Evolutionary conservation across 148 eudicot genomes (phyloP), one percentile per base, ranked within the genome.

Genomic region (Persicaria tinctoria): DNA sequence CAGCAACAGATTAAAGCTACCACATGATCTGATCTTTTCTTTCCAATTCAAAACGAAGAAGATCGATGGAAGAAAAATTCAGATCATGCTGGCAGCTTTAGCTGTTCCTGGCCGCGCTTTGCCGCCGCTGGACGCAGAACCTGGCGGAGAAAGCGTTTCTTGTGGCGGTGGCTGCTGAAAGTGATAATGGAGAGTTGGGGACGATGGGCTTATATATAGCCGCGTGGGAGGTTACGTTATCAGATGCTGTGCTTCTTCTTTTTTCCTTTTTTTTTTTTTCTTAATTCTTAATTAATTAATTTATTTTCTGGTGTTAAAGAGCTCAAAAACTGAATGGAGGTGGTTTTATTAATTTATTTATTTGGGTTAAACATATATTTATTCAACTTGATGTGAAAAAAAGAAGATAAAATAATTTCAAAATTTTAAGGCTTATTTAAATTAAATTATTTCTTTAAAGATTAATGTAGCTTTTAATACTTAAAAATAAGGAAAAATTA

Each of bases 41-140:
- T 13, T 13, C 7, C 48, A 3, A 27, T 3, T 14, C 14, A 27
- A 9, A 32, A 17, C 27, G 64, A 20, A 2, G 64, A 32, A 59
- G 32, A 63, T 63, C 4, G 16, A 63, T 13, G 44, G 7, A 66
- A 44, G 48, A 66, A 66, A 66, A 66, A 66, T 12, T 66, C 70
- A 66, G 70, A 66, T 66, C 70, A 66, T 66, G 70, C 70, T 66
- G 70, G 70, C 70, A 66, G 70, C 70, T 66, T 66, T 66, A 66
- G 48, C 70, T 66, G 48, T 66, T 66, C 47, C 48, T 13, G 70
- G 46, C 48, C 48, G 46, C 47, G n/a, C 70, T 66, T 6, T 17
- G 14, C 12, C 69, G 62, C 41, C 41, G 41, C 41, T 32, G 41
- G 41, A 32, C 41, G 41, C 41, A 32, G 41, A 32, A 32, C 41